Evolutionary conservation across 305 asterid species (phyloP).

Genomic region (Ajuga reptans): DNA sequence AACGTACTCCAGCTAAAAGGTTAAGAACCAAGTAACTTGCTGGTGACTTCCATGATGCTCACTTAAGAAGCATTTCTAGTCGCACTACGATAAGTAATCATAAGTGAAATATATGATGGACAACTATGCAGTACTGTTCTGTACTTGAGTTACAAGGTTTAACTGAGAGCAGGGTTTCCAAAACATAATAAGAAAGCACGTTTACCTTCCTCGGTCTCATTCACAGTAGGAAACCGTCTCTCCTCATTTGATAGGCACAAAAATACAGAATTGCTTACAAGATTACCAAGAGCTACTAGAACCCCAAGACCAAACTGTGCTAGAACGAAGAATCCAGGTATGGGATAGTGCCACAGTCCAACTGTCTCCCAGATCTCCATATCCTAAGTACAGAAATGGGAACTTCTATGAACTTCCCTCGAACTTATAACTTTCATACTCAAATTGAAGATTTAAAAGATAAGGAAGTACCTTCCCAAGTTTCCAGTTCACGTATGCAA

Average conservation of each 20-base stretch:
- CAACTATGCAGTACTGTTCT: not conserved
- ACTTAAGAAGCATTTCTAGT: not conserved
- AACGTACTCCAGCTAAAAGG: not conserved
- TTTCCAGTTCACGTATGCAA: slow-evolving; percentile 75
- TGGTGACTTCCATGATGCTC: not conserved
- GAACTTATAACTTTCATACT: slow-evolving; percentile 2
- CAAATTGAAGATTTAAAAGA: slow-evolving; percentile 22
- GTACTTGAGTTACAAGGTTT: slow-evolving; percentile 11
- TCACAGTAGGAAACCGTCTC: slow-evolving; percentile 40
- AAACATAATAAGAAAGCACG: slow-evolving; percentile 14
- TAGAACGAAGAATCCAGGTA: slow-evolving; percentile 83
- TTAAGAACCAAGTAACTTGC: not conserved
- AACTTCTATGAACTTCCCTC: slow-evolving; percentile 21
- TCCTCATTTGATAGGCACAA: slow-evolving; percentile 71
- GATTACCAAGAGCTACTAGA: slow-evolving; percentile 91
- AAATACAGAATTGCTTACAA: slow-evolving; percentile 78
- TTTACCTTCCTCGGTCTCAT: slow-evolving; percentile 57
- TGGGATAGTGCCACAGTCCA: slow-evolving; percentile 91
- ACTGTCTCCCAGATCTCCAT: slow-evolving; percentile 97
- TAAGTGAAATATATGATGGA: not conserved
- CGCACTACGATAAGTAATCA: not conserved
- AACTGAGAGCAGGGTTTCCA: slow-evolving; percentile 2
- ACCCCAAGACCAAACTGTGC: slow-evolving; percentile 91
- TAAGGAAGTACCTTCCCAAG: slow-evolving; percentile 58
- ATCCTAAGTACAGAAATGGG: slow-evolving; percentile 41